phyloP scores from a whole-genome alignment of 2,329 filamentous ascomycete genomes.

The Colletotrichum coccodes region DNA sequence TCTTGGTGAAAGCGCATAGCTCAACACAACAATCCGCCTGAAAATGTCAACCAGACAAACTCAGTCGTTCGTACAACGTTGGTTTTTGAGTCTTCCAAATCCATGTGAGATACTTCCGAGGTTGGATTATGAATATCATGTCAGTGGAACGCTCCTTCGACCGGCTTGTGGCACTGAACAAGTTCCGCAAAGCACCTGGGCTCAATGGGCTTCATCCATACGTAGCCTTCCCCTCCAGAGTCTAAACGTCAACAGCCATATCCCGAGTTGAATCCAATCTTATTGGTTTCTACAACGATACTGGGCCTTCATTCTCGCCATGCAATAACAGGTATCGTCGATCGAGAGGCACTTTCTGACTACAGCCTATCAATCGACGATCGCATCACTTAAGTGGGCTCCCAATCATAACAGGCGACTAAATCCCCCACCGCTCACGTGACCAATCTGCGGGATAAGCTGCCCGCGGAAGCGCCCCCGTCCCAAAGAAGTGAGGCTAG shows the following conservation, averaged over 20 bases:
- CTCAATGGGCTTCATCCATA: too few species aligned
- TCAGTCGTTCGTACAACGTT: neutral
- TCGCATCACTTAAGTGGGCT: constrained; percentile 1
- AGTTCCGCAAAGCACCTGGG: neutral
- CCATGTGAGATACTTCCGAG: too few species aligned
- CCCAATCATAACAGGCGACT: neutral
- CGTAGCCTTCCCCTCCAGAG: neutral
- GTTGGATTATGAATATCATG: neutral
- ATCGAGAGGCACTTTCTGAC: too few species aligned
- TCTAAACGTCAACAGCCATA: neutral
- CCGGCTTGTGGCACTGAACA: neutral
- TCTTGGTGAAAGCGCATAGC: neutral
- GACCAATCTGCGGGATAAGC: neutral
- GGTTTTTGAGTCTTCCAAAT: too few species aligned
- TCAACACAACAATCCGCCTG: too few species aligned
- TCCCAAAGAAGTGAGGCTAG: constrained; percentile 15
- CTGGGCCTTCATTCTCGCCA: neutral
- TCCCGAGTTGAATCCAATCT: neutral
- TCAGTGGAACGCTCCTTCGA: neutral
- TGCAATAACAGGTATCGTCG: neutral
- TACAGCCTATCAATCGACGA: constrained; percentile 9
- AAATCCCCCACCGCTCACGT: constrained; percentile 36
- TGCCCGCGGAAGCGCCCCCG: neutral
- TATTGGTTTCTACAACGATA: too few species aligned
- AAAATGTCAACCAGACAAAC: neutral